Conservation (phyloP, 208 protist genomes). For the Wallacemonas sp. region DNA sequence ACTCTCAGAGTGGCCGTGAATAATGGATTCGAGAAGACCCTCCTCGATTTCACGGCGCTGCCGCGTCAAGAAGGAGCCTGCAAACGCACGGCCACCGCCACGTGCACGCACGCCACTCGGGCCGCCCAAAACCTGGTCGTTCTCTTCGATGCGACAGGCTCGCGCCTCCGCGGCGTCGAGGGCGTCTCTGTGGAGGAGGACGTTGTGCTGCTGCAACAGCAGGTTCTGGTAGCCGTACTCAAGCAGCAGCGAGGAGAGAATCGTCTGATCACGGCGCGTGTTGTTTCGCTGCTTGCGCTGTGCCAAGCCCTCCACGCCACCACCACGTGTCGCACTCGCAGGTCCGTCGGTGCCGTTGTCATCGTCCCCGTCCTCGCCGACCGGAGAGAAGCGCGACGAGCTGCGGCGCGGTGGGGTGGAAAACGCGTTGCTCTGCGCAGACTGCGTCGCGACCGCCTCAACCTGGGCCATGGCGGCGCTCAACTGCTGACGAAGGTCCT, state of each 20-base stretch:
- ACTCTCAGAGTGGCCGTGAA: conserved; percentile 35
- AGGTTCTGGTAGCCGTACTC: conserved; percentile 64
- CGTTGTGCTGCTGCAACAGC: conserved; percentile 62
- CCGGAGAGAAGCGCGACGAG: conserved; percentile 16
- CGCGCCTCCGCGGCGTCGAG: conserved; percentile 6
- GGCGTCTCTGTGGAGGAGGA: conserved; percentile 35
- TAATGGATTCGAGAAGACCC: conserved; percentile 51
- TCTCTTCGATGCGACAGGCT: conserved; percentile 23
- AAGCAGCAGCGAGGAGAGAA: conserved; percentile 54
- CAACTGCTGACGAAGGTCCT: conserved; percentile 51
- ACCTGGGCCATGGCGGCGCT: conserved; percentile 32
- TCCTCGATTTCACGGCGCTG: conserved; percentile 66
- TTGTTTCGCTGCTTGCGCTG: conserved; percentile 25
- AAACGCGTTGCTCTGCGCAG: not conserved
- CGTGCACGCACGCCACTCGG: not conserved
- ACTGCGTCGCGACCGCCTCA: conserved; percentile 10
- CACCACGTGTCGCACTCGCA: not conserved
- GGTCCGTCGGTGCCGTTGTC: not conserved
- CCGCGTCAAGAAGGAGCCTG: conserved; percentile 54
- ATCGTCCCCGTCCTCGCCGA: conserved; percentile 15
- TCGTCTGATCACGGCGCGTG: conserved; percentile 30
- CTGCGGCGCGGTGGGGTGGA: conserved; percentile 22
- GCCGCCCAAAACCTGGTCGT: not conserved
- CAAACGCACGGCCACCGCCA: not conserved
- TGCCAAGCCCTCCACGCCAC: not conserved